A percentile compares a stretch with the other conserved stretches of the same genome.
Conservation (phyloP, 169 alveolate species). For the Plasmodium falciparum region DNA sequence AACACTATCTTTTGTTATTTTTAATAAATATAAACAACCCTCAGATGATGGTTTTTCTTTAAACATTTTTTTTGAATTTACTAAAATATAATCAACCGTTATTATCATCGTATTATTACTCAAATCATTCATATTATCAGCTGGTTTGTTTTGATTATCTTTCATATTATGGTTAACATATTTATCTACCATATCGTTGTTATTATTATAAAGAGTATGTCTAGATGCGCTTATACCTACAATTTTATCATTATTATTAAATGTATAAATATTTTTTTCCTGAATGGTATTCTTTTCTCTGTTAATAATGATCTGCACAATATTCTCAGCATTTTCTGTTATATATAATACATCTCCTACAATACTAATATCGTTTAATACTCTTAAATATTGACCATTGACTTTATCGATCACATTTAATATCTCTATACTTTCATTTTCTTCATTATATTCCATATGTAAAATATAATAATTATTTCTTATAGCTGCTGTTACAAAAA, state of each 20-base stretch:
- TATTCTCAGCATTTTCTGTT: constrained; percentile 36
- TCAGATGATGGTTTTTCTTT: constrained; percentile 57
- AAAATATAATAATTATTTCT: constrained; percentile 25
- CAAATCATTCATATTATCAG: neutral
- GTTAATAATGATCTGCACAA: neutral
- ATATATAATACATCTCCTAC: constrained; percentile 14
- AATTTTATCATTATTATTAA: constrained; percentile 33
- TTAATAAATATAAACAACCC: constrained; percentile 7
- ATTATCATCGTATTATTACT: neutral
- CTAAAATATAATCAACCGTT: neutral
- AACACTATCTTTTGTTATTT: constrained; percentile 1
- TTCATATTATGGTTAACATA: constrained; percentile 16
- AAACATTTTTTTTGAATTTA: constrained; percentile 24
- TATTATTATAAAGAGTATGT: neutral
- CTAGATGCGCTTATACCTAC: constrained; percentile 15
- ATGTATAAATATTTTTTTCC: constrained; percentile 3
- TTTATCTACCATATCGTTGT: neutral
- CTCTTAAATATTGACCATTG: constrained; percentile 2
- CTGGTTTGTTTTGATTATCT: neutral
- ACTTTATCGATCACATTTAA: constrained; percentile 27
- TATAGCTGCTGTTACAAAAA: constrained; percentile 18
- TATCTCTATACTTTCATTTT: neutral
- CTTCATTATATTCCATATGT: constrained; percentile 29
- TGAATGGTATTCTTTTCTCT: neutral
- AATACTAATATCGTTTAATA: constrained; percentile 17